Evolutionary conservation across 2,329 filamentous ascomycete genomes (phyloP), one percentile per base, ranked within the genome.

Genomic region (Sclerotiophoma versabilis): DNA sequence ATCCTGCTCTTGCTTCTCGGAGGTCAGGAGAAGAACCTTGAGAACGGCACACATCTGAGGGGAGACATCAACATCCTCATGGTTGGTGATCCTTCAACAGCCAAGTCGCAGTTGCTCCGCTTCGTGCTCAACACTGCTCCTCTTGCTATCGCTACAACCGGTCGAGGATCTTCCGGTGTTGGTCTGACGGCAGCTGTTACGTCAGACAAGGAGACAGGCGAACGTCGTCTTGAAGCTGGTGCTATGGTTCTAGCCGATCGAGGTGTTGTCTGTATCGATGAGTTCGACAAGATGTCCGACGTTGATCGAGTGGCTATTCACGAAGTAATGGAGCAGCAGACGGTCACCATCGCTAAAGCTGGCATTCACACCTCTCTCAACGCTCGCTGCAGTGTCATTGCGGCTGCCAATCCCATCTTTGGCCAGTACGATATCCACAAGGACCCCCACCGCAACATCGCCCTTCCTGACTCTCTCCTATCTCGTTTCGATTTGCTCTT

Each of bases 261-360:
- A 59, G 95, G 95, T 65, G 93, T 99, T 10, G 95, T 99, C 27
- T 99, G 95, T 80, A 99, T 99, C 63, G 95, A 99, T 73, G 95
- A 99, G 71, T 99, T 99, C 65, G 95, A 99, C 80, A 99, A 99
- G 77, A 99, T 99, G 95, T 97, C 92, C 52, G 95, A 99, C 72
- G 89, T 98, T 53, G 95, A 99, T 76, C 87, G 95, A 73, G 95
- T 99, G 4, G 95, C 95, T 39, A 99, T 99, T 66, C 95, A 99
- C 84, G 95, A 99, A 90, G 95, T 99, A 63, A 99, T 99, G 95
- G 95, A 99, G 78, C 95, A 99, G 79, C 95, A 99, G 78, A 99
- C 95, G 0, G 95, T 99, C 57, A 99, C 95, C 12, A 99, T 99
- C 69, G 95, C 95, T 46, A 99, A 99, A 79, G 95, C 95, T 1